Percentiles rank a stretch among this genome's conserved stretches.
Conservation (phyloP, 2,329 filamentous ascomycete species). For the Colletotrichum graminicola region DNA sequence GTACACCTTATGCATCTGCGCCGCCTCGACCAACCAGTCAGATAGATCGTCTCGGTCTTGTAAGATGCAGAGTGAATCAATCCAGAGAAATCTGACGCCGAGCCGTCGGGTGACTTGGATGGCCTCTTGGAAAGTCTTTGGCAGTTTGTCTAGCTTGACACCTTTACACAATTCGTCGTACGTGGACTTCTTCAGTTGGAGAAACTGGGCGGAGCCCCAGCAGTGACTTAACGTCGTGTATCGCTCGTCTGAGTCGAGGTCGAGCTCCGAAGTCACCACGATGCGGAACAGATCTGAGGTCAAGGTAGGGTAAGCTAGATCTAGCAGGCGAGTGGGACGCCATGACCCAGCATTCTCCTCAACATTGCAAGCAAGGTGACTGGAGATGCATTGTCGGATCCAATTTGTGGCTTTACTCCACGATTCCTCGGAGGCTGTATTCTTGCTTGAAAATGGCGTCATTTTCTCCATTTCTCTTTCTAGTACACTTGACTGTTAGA, state of each 20-base stretch:
- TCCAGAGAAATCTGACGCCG: constrained; percentile 32
- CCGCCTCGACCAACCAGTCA: constrained; percentile 43
- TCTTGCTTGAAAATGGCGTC: background rate
- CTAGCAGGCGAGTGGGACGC: constrained; percentile 20
- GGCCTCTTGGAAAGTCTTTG: constrained; percentile 28
- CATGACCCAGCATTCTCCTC: constrained; percentile 1
- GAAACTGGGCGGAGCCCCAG: constrained; percentile 24
- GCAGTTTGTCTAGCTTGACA: constrained; percentile 12
- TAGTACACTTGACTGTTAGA: background rate
- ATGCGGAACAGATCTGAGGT: background rate
- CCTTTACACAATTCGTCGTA: background rate
- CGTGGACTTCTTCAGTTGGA: constrained; percentile 13
- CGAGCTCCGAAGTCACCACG: background rate
- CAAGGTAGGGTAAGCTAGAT: background rate
- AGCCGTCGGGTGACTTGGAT: constrained; percentile 26
- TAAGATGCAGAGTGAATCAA: constrained; percentile 40
- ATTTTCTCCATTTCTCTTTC: background rate
- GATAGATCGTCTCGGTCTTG: constrained; percentile 37
- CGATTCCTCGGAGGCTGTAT: constrained; percentile 1
- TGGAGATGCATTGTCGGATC: constrained; percentile 2
- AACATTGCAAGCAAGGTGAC: constrained; percentile 11
- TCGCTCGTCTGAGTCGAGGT: accelerated
- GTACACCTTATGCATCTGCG: constrained; percentile 43
- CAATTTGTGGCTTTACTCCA: constrained; percentile 14
- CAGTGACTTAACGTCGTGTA: constrained; percentile 31